Percentiles rank a stretch among this genome's conserved stretches.
Conservation (phyloP, 2,329 filamentous ascomycete species). For the Phyllosticta citrichinensis region DNA sequence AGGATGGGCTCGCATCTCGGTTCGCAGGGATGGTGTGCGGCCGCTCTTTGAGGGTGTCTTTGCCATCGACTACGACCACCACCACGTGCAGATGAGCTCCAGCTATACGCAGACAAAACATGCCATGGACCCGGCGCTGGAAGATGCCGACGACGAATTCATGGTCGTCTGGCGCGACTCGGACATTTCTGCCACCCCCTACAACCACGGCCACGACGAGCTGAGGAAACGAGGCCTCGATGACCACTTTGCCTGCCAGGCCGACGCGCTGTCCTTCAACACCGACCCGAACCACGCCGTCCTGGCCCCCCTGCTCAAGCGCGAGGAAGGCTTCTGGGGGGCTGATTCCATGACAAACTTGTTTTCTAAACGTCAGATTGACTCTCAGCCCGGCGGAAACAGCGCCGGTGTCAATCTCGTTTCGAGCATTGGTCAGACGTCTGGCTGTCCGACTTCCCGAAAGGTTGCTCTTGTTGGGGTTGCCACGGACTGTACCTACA, state of each 20-base stretch:
- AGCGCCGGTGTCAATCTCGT: constrained; percentile 70
- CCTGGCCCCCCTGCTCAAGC: constrained; percentile 42
- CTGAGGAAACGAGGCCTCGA: constrained; percentile 48
- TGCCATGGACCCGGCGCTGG: constrained; percentile 57
- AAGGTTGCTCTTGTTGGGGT: constrained; percentile 88
- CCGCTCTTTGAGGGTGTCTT: constrained; percentile 91
- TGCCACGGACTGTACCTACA: constrained; percentile 89
- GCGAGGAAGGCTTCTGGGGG: constrained; percentile 46
- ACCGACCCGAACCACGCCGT: constrained; percentile 60
- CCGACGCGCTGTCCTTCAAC: constrained; percentile 76
- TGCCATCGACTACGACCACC: constrained; percentile 66
- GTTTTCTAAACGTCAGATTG: constrained; percentile 59
- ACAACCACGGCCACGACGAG: constrained; percentile 42
- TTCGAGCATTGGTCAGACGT: constrained; percentile 66
- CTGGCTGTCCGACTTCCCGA: constrained; percentile 81
- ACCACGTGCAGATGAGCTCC: constrained; percentile 71
- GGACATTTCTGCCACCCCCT: constrained; percentile 49
- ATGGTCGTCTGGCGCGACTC: constrained; percentile 93
- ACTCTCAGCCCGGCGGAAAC: constrained; percentile 61
- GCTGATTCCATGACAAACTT: constrained; percentile 54
- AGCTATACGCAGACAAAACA: constrained; percentile 67
- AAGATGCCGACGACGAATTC: constrained; percentile 52
- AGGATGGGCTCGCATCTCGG: constrained; percentile 76
- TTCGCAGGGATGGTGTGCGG: constrained; percentile 63
- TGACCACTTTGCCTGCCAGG: constrained; percentile 48